These are phyloP conservation scores for Solanum hybrid DNA, from an alignment of 305 asterid species.

Conservation along the genomic window DNA sequence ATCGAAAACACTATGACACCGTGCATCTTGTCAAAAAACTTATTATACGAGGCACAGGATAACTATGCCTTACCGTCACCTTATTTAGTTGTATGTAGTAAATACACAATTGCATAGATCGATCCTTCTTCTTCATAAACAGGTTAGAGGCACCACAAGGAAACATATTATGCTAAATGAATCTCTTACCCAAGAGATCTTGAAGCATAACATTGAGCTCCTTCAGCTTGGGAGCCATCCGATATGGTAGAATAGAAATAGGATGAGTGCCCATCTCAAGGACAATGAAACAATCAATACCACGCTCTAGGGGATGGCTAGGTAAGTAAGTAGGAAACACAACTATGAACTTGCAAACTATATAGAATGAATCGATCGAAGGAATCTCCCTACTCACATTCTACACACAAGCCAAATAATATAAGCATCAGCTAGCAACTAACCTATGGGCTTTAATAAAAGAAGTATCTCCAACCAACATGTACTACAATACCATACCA, in stretches of 20 bases:
- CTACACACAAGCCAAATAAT: not conserved
- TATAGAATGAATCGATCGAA: not conserved
- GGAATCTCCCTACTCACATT: not conserved
- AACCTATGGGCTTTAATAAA: too few species aligned
- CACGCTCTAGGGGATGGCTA: not conserved
- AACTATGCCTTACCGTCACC: not conserved
- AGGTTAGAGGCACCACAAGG: not conserved
- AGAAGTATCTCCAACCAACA: too few species aligned
- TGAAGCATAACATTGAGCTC: not conserved
- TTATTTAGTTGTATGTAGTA: not conserved
- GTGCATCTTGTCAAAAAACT: not conserved
- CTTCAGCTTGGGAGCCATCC: not conserved
- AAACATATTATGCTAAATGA: not conserved
- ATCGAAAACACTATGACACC: too few species aligned
- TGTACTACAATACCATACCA: too few species aligned
- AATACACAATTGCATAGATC: not conserved
- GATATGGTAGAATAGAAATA: not conserved
- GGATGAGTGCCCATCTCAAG: not conserved
- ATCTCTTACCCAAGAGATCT: not conserved
- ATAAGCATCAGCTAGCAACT: not conserved
- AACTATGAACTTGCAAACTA: not conserved
- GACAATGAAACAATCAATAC: not conserved
- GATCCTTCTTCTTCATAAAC: not conserved
- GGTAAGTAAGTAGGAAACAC: not conserved
- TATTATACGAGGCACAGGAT: not conserved